These are phyloP conservation scores for Ogataea angusta DNA, from an alignment of 805 yeast species.

Conservation along the genomic window DNA sequence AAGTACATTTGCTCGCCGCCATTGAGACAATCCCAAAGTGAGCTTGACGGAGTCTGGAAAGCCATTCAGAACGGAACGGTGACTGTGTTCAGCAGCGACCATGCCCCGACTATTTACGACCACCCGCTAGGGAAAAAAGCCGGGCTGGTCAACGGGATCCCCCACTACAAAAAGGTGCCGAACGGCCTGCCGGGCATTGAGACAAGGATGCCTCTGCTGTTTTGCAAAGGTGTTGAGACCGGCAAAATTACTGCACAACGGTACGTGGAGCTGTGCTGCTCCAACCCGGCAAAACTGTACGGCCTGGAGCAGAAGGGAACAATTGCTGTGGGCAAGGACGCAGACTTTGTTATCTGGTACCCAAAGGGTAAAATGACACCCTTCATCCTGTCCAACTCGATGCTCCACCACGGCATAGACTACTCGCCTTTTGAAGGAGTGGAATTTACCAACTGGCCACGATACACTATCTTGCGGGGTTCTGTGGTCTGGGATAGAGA, in stretches of 20 bases:
- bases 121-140: slow-evolving; percentile 40
- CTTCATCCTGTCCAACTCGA: slow-evolving; percentile 27
- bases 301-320: slow-evolving; percentile 43
- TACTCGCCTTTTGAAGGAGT: slow-evolving; percentile 40
- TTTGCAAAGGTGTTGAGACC: slow-evolving; percentile 42
- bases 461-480: slow-evolving; percentile 41
- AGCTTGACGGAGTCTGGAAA: slow-evolving; percentile 44
- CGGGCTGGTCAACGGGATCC: slow-evolving; percentile 39
- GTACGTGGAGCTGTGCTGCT: slow-evolving; percentile 43
- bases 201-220: slow-evolving; percentile 43
- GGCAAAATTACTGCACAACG: slow-evolving; percentile 39
- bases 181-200: slow-evolving; percentile 51
- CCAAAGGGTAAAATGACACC: slow-evolving; percentile 33
- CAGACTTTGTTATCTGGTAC: slow-evolving; percentile 48
- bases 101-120: slow-evolving; percentile 44
- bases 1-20: slow-evolving; percentile 52
- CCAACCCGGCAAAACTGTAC: slow-evolving; percentile 45
- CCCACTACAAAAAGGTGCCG: slow-evolving; percentile 43
- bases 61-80: slow-evolving; percentile 46
- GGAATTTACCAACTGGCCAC: slow-evolving; percentile 45
- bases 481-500: slow-evolving; percentile 34
- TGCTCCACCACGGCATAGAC: slow-evolving; percentile 38
- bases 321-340: slow-evolving; percentile 45
- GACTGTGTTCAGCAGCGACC: slow-evolving; percentile 45
- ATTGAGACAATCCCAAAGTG: slow-evolving; percentile 37